phyloP scores from a whole-genome alignment of 768 basidiomycete species.

The Daedaleopsis nitida region DNA sequence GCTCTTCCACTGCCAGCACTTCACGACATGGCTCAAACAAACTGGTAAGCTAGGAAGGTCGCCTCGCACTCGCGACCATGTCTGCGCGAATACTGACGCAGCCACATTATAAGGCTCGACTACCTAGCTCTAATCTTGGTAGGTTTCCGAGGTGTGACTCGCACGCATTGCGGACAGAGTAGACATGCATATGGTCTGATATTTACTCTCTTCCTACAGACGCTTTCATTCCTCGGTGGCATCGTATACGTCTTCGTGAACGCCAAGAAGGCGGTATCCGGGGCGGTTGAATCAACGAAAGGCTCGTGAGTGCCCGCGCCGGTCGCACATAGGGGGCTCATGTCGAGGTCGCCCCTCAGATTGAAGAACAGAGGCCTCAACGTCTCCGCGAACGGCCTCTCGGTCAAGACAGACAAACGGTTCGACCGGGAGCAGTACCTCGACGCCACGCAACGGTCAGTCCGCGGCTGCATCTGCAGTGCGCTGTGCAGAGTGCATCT shows the following conservation, averaged over 20 bases:
- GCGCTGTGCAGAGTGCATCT: neutral
- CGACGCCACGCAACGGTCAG: constrained; percentile 72
- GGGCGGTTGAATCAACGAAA: constrained; percentile 51
- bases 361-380: constrained; percentile 59
- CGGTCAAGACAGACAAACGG: constrained; percentile 62
- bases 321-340: neutral
- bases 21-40: neutral
- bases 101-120: constrained; percentile 38
- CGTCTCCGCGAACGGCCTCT: constrained; percentile 60
- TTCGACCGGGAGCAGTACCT: constrained; percentile 67
- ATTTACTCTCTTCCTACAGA: neutral
- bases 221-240: neutral
- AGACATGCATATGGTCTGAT: neutral
- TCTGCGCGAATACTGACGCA: neutral
- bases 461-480: neutral
- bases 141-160: constrained; percentile 14
- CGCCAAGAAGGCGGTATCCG: constrained; percentile 36
- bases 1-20: neutral
- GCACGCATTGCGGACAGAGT: neutral
- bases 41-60: neutral
- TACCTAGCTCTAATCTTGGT: constrained; percentile 44
- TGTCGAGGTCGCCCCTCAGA: constrained; percentile 32
- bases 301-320: constrained; percentile 47
- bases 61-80: too few species aligned
- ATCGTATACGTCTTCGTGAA: constrained; percentile 3